Percentiles rank a stretch among this genome's conserved stretches.
These are phyloP conservation scores for Hanseniaspora sp. DNA, from an alignment of 1,139 yeast genomes.

Conservation along the genomic window DNA sequence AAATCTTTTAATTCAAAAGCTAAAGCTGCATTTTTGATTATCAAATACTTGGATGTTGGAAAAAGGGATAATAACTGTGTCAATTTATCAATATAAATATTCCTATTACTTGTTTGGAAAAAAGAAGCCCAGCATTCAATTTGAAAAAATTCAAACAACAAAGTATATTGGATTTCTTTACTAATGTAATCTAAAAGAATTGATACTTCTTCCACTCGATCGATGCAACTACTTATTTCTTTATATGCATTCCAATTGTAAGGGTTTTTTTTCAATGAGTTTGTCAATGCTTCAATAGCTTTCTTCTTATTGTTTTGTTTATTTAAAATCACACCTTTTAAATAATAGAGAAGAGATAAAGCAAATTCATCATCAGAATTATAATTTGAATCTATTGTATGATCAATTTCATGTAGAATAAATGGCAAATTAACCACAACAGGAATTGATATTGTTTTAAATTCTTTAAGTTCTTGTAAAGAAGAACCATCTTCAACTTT, in stretches of 20 bases:
- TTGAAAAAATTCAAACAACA: slow-evolving; percentile 60
- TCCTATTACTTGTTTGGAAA: slow-evolving; percentile 26
- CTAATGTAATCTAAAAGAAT: slow-evolving; percentile 36
- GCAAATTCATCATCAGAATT: slow-evolving; percentile 34
- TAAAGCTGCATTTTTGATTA: slow-evolving; percentile 69
- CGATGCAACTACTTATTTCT: slow-evolving; percentile 58
- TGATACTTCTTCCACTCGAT: slow-evolving; percentile 53
- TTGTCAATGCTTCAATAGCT: slow-evolving; percentile 51
- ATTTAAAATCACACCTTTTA: slow-evolving; percentile 55
- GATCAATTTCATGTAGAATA: slow-evolving; percentile 37
- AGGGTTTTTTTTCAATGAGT: slow-evolving; percentile 52
- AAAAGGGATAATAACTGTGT: slow-evolving; percentile 41
- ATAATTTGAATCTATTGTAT: slow-evolving; percentile 23
- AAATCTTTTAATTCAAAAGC: slow-evolving; percentile 76
- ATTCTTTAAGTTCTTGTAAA: background rate
- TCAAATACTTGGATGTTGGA: slow-evolving; percentile 64
- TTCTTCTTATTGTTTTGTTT: slow-evolving; percentile 47
- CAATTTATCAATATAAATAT: slow-evolving; percentile 37
- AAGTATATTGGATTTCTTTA: slow-evolving; percentile 37
- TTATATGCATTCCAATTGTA: slow-evolving; percentile 93
- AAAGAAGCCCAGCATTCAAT: slow-evolving; percentile 62
- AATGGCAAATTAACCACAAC: slow-evolving; percentile 21
- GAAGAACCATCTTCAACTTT: background rate
- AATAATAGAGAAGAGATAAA: slow-evolving; percentile 45
- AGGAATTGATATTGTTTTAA: background rate